Percentiles rank a stretch among this genome's conserved stretches.
These are phyloP conservation scores for Primulina huaijiensis DNA, from an alignment of 257 asterid genomes.

Conservation along the genomic window DNA sequence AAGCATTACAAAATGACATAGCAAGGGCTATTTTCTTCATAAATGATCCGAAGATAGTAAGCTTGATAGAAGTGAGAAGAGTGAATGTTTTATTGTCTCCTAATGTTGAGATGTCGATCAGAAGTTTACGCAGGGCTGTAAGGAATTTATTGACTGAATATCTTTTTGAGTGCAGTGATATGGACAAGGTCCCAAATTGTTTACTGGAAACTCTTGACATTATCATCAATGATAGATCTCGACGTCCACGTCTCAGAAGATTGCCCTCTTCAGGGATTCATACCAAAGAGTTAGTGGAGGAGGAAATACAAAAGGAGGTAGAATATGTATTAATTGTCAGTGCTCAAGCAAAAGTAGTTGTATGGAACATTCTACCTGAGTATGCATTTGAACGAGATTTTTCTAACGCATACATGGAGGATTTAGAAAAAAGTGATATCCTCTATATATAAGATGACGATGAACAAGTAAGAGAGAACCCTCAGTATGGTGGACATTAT, in stretches of 20 bases:
- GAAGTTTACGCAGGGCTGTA: constrained; percentile 39
- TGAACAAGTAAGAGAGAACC: constrained; percentile 22
- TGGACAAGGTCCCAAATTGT: constrained; percentile 55
- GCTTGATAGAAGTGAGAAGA: constrained; percentile 41
- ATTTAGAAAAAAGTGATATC: constrained; percentile 38
- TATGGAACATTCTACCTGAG: constrained; percentile 47
- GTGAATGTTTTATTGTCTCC: constrained; percentile 47
- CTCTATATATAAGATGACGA: constrained; percentile 30
- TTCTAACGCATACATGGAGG: constrained; percentile 61
- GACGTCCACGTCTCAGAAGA: constrained; percentile 19
- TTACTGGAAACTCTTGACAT: constrained; percentile 45
- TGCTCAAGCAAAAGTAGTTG: constrained; percentile 78
- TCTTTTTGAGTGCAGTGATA: constrained; percentile 72
- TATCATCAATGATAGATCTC: constrained; percentile 48
- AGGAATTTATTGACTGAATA: constrained; percentile 61
- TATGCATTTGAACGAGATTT: constrained; percentile 61
- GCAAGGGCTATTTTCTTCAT: constrained; percentile 54
- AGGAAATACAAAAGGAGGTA: constrained; percentile 53
- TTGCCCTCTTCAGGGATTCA: constrained; percentile 7
- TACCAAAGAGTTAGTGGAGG: constrained; percentile 32
- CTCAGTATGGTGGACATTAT: constrained; percentile 24
- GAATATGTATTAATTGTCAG: constrained; percentile 56
- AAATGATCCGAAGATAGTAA: constrained; percentile 30
- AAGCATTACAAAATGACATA: constrained; percentile 67
- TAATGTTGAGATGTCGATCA: constrained; percentile 27